Base-by-base conservation (phyloP, 1,284 basidiomycete genomes). In the Porodaedalea pini region DNA sequence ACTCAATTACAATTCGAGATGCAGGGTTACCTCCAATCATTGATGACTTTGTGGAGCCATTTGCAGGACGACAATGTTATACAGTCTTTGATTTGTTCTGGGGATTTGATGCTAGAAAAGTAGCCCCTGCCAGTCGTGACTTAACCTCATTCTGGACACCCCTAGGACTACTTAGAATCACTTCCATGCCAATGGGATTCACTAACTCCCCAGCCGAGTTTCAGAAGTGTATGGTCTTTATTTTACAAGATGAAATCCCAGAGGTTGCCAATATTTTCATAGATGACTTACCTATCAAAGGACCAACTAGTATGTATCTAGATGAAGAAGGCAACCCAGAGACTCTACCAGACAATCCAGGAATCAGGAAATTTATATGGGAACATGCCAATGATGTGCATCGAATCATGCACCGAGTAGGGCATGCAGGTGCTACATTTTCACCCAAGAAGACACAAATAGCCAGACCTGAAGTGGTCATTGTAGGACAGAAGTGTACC, bases 151-250 rank as follows among this genome's bases (percentile, higher is more conserved):
- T 68, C 36, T 52, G 59, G 23, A 62, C 62, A 1, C 64, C 64
- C 8, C 63, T 73, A 44, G 72, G 74, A 0, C 59, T 67, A 0
- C 44, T 72, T 2, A 47, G n/a, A n/a, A n/a, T n/a, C n/a, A n/a
- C n/a, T n/a, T n/a, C n/a, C n/a, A n/a, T n/a, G n/a, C n/a, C n/a
- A 3, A 67, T 66, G 62, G 73, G 73, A 2, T 75, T 65, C 62
- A 73, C 72, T 0, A 73, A 72, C 50, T 72, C 70, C 0, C 66
- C 72, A 0, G 62, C 68, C 0, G 69, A 72, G 17, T 71, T 73
- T 48, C 73, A 75, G 34, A 67, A 70, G 1, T 68, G 73, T 58
- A 68, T 75, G 31, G 66, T 64, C 0, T 70, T 67, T 45, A 69
- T 75, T n/a, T 43, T 76, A 8, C 57, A 61, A 34, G 61, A 61